Percentiles rank a stretch among this genome's conserved stretches.
These are phyloP conservation scores for Fraxinus cuspidata DNA, from an alignment of 257 asterid genomes.

Conservation along the genomic window DNA sequence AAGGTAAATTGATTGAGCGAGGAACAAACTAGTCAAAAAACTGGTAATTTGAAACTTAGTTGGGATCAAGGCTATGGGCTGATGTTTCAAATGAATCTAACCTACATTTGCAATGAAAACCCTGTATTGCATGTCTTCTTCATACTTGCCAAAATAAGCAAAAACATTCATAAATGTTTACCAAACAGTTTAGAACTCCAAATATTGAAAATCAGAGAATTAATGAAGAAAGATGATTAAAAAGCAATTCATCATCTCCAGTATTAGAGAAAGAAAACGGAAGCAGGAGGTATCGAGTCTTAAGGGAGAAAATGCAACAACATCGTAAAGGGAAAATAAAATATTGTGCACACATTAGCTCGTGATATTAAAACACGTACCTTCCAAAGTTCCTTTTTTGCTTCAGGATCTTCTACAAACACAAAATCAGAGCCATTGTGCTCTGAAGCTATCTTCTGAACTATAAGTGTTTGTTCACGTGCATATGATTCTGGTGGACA, in stretches of 20 bases:
- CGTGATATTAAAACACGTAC: slow-evolving; percentile 31
- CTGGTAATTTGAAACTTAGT: not conserved
- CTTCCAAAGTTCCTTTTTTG: slow-evolving; percentile 94
- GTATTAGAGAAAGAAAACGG: not conserved
- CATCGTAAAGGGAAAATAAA: not conserved
- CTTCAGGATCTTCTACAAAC: slow-evolving; percentile 84
- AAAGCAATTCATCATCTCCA: not conserved
- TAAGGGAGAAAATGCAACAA: not conserved
- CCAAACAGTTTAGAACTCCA: not conserved
- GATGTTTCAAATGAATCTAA: not conserved
- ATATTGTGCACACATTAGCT: not conserved
- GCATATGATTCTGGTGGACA: slow-evolving; percentile 72
- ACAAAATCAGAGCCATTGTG: slow-evolving; percentile 88
- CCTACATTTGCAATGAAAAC: not conserved
- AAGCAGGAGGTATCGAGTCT: not conserved
- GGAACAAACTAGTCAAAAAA: not conserved
- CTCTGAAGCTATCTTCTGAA: slow-evolving; percentile 89
- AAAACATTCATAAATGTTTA: not conserved
- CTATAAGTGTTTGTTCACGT: slow-evolving; percentile 79
- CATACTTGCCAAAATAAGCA: not conserved
- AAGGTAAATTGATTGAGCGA: not conserved
- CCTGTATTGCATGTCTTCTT: not conserved
- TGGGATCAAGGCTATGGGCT: not conserved
- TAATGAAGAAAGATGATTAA: not conserved
- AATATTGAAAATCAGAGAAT: not conserved